phyloP scores from a whole-genome alignment of 2,329 filamentous ascomycete species.

The Helicocarpus griseus region DNA sequence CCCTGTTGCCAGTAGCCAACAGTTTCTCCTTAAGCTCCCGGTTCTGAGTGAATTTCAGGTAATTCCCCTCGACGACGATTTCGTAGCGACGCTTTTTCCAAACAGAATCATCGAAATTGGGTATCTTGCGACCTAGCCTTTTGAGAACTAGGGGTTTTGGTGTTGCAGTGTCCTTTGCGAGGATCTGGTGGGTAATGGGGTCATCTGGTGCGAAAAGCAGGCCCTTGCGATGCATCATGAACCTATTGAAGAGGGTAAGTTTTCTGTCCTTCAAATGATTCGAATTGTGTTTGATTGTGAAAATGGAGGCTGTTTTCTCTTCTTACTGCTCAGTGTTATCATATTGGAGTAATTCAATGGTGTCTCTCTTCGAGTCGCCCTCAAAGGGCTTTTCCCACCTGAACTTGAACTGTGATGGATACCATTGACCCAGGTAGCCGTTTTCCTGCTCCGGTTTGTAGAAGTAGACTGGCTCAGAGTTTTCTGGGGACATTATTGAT shows the following conservation, averaged over 20 bases:
- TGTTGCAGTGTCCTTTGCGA: conserved; percentile 15
- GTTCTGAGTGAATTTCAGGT: conserved; percentile 25
- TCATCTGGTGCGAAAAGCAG: conserved; percentile 21
- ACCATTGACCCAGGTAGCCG: conserved; percentile 18
- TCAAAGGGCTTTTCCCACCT: conserved; percentile 7
- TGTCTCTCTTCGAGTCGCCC: background rate
- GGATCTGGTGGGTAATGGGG: conserved; percentile 19
- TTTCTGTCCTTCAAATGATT: background rate
- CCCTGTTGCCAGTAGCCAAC: conserved; percentile 21
- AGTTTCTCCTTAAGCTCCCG: conserved; percentile 18
- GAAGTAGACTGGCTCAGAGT: conserved; percentile 12
- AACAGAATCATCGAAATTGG: conserved; percentile 20
- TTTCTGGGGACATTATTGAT: background rate
- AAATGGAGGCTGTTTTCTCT: background rate
- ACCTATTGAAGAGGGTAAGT: conserved; percentile 6
- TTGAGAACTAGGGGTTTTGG: conserved; percentile 17
- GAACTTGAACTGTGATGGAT: conserved; percentile 15
- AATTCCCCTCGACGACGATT: conserved; percentile 25
- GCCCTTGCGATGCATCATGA: conserved; percentile 30
- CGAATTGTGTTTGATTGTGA: background rate
- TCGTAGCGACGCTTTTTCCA: conserved; percentile 20
- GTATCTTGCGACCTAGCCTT: conserved; percentile 22
- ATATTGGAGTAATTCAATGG: conserved; percentile 9
- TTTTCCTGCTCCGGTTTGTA: conserved; percentile 15
- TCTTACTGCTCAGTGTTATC: conserved; percentile 14